A percentile compares a stretch with the other conserved stretches of the same genome.
phyloP scores from a whole-genome alignment of 148 eudicot genomes.

The Suaeda aralocaspica region DNA sequence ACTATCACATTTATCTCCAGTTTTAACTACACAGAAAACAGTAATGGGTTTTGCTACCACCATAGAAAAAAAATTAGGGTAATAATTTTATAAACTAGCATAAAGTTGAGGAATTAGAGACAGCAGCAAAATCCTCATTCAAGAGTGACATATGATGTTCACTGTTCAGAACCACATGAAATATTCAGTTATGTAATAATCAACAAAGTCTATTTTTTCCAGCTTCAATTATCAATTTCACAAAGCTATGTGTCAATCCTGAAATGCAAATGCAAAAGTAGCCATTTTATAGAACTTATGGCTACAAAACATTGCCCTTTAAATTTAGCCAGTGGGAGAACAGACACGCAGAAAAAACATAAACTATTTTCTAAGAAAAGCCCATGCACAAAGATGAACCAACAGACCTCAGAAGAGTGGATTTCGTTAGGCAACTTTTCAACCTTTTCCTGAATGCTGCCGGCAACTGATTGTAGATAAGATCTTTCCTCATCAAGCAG shows the following conservation, averaged over 20 bases:
- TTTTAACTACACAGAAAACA: no score
- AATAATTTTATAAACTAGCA: no score
- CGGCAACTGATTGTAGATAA: conserved; percentile 45
- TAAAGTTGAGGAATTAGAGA: no score
- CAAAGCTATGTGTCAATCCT: not conserved
- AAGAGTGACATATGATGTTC: not conserved
- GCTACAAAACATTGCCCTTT: not conserved
- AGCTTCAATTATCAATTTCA: not conserved
- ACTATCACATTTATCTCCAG: no score
- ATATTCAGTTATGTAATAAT: not conserved
- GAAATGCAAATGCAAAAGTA: not conserved
- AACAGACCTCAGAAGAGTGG: conserved; percentile 45
- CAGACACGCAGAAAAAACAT: not conserved
- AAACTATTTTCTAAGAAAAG: not conserved
- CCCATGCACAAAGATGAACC: conserved; percentile 11
- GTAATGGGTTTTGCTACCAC: no score
- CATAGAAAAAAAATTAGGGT: no score
- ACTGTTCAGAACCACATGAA: not conserved
- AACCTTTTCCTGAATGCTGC: conserved; percentile 47
- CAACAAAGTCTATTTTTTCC: not conserved
- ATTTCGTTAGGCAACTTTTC: conserved; percentile 36
- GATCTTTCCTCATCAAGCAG: conserved; percentile 57
- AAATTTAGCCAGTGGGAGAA: not conserved
- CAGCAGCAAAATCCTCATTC: no score
- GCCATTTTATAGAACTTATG: not conserved